Evolutionary conservation across 768 basidiomycete species (phyloP).

Genomic region (Piloderma croceum): DNA sequence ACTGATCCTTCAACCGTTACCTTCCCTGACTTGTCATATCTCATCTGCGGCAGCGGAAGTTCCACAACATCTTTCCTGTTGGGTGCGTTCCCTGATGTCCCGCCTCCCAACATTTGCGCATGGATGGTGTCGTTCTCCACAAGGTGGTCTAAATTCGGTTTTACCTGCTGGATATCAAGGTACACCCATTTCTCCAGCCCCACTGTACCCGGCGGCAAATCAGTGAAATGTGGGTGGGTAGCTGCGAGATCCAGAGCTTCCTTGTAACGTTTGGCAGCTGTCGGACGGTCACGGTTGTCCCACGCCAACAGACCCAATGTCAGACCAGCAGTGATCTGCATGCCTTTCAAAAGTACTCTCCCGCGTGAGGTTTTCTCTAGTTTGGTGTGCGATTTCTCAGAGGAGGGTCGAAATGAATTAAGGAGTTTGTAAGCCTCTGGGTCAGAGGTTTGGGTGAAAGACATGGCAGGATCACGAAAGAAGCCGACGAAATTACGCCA

Average conservation of each 20-base stretch:
- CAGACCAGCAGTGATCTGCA: conserved; percentile 26
- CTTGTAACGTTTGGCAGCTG: conserved; percentile 28
- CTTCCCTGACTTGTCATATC: conserved; percentile 17
- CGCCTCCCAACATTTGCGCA: conserved; percentile 8
- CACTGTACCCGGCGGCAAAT: conserved; percentile 9
- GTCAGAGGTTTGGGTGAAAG: conserved; percentile 16
- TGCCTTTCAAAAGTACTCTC: conserved; percentile 24
- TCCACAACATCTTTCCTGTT: conserved; percentile 20
- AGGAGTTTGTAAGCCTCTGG: conserved; percentile 29
- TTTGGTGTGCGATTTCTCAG: conserved; percentile 13
- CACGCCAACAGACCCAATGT: conserved; percentile 29
- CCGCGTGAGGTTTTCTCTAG: conserved; percentile 18
- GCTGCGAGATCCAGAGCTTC: conserved; percentile 27
- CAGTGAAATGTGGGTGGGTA: conserved; percentile 17
- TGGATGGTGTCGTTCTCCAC: conserved; percentile 19
- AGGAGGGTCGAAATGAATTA: conserved; percentile 20
- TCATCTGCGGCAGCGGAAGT: conserved; percentile 12
- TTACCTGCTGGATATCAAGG: conserved; percentile 15
- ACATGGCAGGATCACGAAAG: conserved; percentile 19
- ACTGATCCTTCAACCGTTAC: conserved; percentile 11
- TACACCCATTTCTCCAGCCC: conserved; percentile 20
- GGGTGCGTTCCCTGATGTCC: conserved; percentile 5
- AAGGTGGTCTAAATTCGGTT: conserved; percentile 22
- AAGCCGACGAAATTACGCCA: conserved; percentile 28
- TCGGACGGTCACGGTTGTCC: conserved; percentile 26